Percentiles rank a stretch among this genome's conserved stretches.
Conservation (phyloP, 306 rosid genomes). For the Hippophae tibetana region DNA sequence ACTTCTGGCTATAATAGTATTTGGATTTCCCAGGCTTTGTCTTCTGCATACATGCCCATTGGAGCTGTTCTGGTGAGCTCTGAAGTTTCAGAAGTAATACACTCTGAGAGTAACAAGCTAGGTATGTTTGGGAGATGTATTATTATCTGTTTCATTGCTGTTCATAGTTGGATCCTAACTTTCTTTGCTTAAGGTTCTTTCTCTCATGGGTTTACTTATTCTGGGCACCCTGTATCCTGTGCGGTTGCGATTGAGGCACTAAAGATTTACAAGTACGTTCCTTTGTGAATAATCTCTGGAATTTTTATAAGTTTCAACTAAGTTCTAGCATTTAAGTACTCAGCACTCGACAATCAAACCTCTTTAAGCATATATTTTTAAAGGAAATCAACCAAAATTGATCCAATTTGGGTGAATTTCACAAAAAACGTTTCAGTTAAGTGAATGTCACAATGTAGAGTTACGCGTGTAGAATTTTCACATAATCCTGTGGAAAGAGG, state of each 20-base stretch:
- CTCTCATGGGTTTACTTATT: constrained; percentile 89
- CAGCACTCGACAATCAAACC: not conserved
- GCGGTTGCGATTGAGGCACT: constrained; percentile 91
- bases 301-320: constrained; percentile 1
- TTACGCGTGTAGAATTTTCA: too few species aligned
- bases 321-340: too few species aligned
- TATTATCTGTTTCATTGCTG: constrained; percentile 6
- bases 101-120: constrained; percentile 76
- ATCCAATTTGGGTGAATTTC: not conserved
- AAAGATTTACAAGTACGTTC: constrained; percentile 75
- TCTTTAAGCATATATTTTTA: not conserved
- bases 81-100: constrained; percentile 69
- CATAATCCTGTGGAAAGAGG: too few species aligned
- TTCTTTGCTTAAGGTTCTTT: constrained; percentile 37
- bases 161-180: constrained; percentile 7
- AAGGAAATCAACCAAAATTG: not conserved
- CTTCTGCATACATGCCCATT: constrained; percentile 82
- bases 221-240: constrained; percentile 84
- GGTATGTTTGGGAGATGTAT: constrained; percentile 34
- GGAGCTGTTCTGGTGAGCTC: constrained; percentile 92
- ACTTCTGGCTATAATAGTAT: constrained; percentile 3
- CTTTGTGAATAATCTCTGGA: constrained; percentile 12
- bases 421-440: too few species aligned
- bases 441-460: too few species aligned
- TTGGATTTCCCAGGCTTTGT: constrained; percentile 62